phyloP scores from a whole-genome alignment of 257 asterid genomes.

The Petrea volubilis region DNA sequence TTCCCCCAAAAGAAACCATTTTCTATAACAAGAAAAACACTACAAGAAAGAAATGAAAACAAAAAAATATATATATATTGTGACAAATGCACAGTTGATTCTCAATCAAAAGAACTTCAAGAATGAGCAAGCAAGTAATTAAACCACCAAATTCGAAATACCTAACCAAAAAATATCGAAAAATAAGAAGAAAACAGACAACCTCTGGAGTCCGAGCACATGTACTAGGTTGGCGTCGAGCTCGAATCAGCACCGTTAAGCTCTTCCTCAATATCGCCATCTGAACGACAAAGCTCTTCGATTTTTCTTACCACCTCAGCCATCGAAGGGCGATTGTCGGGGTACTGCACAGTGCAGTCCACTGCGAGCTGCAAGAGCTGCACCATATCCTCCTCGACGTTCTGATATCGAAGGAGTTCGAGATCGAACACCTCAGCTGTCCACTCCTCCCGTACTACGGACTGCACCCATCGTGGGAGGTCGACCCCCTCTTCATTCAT shows the following conservation, averaged over 20 bases:
- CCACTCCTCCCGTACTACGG: constrained; percentile 68
- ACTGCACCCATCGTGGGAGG: constrained; percentile 71
- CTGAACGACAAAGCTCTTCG: constrained; percentile 41
- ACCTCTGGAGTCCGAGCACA: background rate
- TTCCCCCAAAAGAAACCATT: constrained; percentile 11
- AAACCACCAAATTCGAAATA: constrained; percentile 13
- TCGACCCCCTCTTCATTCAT: constrained; percentile 65
- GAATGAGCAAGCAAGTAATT: constrained; percentile 37
- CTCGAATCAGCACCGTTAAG: background rate
- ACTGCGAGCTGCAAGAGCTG: constrained; percentile 64
- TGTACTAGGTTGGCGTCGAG: background rate
- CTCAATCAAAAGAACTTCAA: constrained; percentile 35
- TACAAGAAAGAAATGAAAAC: background rate
- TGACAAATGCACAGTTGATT: constrained; percentile 21
- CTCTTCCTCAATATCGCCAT: constrained; percentile 23
- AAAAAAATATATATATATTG: background rate
- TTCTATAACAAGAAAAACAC: constrained; percentile 10
- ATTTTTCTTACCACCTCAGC: constrained; percentile 40
- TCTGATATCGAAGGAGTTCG: constrained; percentile 62
- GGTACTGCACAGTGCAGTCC: constrained; percentile 58
- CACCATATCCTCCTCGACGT: constrained; percentile 68
- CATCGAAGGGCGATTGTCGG: constrained; percentile 62
- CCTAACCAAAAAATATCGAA: background rate
- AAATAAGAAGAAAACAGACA: background rate
- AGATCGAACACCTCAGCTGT: constrained; percentile 59